phyloP scores from a whole-genome alignment of 1,284 basidiomycete genomes.

The Ganoderma boninense region DNA sequence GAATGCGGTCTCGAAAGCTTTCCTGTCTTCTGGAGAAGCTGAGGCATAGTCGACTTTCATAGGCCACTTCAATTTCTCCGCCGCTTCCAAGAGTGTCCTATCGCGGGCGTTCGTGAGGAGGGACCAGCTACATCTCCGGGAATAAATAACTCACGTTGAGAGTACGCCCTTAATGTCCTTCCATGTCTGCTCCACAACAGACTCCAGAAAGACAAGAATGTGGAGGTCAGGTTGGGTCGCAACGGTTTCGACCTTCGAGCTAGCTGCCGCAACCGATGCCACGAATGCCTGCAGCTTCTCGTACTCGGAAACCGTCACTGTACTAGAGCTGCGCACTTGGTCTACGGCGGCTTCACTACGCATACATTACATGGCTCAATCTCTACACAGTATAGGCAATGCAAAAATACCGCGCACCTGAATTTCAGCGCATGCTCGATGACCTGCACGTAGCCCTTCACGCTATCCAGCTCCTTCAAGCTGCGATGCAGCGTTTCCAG shows the following conservation, averaged over 20 bases:
- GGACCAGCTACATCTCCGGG: background rate
- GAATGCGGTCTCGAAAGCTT: slow-evolving; percentile 79
- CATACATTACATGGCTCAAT: background rate
- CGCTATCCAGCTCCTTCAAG: slow-evolving; percentile 77
- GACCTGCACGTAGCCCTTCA: slow-evolving; percentile 79
- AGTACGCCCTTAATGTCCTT: slow-evolving; percentile 70
- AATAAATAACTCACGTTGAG: slow-evolving; percentile 57
- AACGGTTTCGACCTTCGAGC: slow-evolving; percentile 55
- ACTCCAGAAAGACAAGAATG: slow-evolving; percentile 65
- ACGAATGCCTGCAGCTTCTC: slow-evolving; percentile 70
- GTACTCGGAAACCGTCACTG: slow-evolving; percentile 63
- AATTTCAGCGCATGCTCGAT: slow-evolving; percentile 75
- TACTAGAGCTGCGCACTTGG: slow-evolving; percentile 51
- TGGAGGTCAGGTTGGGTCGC: slow-evolving; percentile 57
- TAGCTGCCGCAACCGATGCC: slow-evolving; percentile 51
- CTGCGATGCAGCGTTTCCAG: slow-evolving; percentile 78
- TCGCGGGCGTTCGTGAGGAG: slow-evolving; percentile 21
- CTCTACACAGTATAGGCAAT: slow-evolving; percentile 21
- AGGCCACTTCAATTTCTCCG: slow-evolving; percentile 87
- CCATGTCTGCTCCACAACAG: slow-evolving; percentile 77
- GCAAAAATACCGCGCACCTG: slow-evolving; percentile 63
- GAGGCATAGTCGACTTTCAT: slow-evolving; percentile 70
- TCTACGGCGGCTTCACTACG: slow-evolving; percentile 64
- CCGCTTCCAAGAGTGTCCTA: slow-evolving; percentile 68
- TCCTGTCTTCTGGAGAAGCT: slow-evolving; percentile 57